Base-by-base conservation (phyloP, 1,284 basidiomycete species). In the Cryptococcus amylolentus region DNA sequence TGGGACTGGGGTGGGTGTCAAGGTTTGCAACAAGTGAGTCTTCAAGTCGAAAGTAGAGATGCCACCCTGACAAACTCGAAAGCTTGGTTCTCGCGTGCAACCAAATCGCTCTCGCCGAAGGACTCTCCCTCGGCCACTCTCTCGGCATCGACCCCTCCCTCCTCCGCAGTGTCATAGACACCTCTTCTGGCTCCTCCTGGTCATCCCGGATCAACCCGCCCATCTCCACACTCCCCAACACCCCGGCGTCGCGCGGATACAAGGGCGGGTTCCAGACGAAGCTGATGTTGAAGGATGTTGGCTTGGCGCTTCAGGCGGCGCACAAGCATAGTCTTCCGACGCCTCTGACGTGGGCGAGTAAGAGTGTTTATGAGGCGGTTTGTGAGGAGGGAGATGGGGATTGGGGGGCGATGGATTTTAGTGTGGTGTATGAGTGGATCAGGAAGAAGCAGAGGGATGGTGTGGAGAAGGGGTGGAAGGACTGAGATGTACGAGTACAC, bases 221-320 rank as follows among this genome's bases (percentile, higher is more conserved):
- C 1, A 56, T 72, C 13, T 41, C 57, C 10, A 69, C 70, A 54
- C 63, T 76, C 4, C 54, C 56, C 1, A 61, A 60, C 27, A 64
- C 61, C 47, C 73, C 73, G 2, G 73, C 71, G n/a, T 65, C 67
- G 35, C 58, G 72, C 38, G 64, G 53, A 2, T 76, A 62, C 54
- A 35, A 49, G 8, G 73, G 71, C 10, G 71, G 74, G 2, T 76
- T 76, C 64, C 68, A 70, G 51, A 60, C 64, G 49, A 67, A 66
- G 27, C 61, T 76, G n/a, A 76, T 76, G 74, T 62, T 75, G 20
- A 76, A 76, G 68, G 74, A 76, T 47, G 70, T 74, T 42, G 67
- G 68, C 2, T 62, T 76, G 14, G 74, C 72, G 0, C 63, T 76
- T 12, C 58, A 63, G 26, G 70, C 74, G 3, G 74, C 70, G 4